Evolutionary conservation across 495 filamentous ascomycete genomes (phyloP).

Genomic region (Aspergillus olivimuriae): DNA sequence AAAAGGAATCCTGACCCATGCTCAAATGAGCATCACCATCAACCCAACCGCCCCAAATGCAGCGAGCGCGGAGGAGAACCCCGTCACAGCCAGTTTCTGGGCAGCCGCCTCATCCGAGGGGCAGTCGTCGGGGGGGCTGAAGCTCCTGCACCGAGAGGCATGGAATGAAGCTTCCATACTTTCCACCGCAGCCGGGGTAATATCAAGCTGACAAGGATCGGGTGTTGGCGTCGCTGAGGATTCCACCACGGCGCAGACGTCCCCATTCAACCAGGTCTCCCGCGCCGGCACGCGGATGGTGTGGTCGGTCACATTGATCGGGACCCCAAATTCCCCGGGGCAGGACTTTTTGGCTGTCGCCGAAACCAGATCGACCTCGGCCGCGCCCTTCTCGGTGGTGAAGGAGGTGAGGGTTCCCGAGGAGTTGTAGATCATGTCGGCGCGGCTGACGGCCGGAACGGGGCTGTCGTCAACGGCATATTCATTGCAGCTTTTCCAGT

Average conservation of each 20-base stretch:
- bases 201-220: constrained; percentile 11
- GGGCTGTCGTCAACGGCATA: not conserved
- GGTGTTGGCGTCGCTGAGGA: constrained; percentile 11
- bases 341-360: constrained; percentile 19
- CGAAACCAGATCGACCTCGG: constrained; percentile 18
- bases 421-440: not conserved
- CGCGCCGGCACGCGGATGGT: not conserved
- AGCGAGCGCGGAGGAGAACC: too few relatives aligned
- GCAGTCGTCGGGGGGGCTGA: not conserved
- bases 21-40: too few relatives aligned
- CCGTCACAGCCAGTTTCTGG: not conserved
- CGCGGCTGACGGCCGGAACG: not conserved
- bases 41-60: too few relatives aligned
- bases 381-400: constrained; percentile 15
- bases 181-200: constrained; percentile 10
- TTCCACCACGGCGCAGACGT: constrained; percentile 17
- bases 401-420: not conserved
- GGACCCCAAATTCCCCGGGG: constrained; percentile 12
- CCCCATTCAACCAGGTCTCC: constrained; percentile 7
- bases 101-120: not conserved
- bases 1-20: too few relatives aligned
- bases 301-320: constrained; percentile 19
- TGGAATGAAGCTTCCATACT: constrained; percentile 15
- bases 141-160: not conserved
- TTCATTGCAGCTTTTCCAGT: not conserved